A percentile compares a stretch with the other conserved stretches of the same genome.
phyloP scores from a whole-genome alignment of 768 basidiomycete genomes.

The Boletellus emodensis region DNA sequence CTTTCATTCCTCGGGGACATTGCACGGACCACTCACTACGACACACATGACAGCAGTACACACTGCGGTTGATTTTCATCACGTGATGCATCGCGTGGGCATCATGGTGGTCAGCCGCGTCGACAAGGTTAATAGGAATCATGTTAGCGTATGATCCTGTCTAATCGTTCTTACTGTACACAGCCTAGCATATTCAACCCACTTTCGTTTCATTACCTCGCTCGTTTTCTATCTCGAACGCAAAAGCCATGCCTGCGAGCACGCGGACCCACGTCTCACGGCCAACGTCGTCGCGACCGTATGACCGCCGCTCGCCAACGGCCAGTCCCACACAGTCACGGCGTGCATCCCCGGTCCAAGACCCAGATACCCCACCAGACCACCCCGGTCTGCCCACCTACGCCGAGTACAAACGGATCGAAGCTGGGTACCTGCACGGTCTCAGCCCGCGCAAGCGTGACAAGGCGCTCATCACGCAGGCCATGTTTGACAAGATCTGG shows the following conservation, averaged over 20 bases:
- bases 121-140: conserved; percentile 4
- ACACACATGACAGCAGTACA: background rate
- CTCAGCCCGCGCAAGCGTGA: conserved; percentile 56
- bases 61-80: conserved; percentile 25
- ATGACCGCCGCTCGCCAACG: conserved; percentile 16
- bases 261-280: conserved; percentile 10
- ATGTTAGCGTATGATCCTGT: conserved; percentile 13
- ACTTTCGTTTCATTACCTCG: conserved; percentile 1
- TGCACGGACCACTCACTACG: background rate
- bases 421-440: conserved; percentile 52
- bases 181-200: conserved; percentile 23
- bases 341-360: background rate
- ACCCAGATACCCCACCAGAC: conserved; percentile 8
- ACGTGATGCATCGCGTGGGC: conserved; percentile 24
- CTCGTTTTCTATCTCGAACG: too few species aligned
- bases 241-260: conserved; percentile 22
- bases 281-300: conserved; percentile 16
- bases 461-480: conserved; percentile 71
- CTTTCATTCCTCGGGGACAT: background rate
- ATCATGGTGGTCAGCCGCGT: conserved; percentile 24
- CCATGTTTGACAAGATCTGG: conserved; percentile 70
- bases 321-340: conserved; percentile 7
- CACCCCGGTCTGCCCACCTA: conserved; percentile 58
- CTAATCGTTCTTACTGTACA: conserved; percentile 21
- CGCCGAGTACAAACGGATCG: conserved; percentile 55